Evolutionary conservation across 805 yeast species (phyloP).

Genomic region (Candida endomychidarum): DNA sequence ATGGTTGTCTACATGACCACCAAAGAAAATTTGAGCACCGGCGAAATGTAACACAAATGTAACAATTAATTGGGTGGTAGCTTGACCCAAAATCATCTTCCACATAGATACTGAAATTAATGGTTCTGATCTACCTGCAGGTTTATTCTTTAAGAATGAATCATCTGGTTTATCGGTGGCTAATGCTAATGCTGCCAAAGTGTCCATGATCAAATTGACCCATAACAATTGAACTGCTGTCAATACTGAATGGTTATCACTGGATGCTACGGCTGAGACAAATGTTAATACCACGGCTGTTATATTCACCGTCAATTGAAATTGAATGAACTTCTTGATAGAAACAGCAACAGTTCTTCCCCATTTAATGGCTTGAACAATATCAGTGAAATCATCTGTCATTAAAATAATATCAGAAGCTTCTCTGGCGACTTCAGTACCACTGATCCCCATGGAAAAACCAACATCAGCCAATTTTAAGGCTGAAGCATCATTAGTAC

Average conservation of each 20-base stretch:
- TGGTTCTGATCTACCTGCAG: conserved; percentile 77
- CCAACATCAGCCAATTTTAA: conserved; percentile 96
- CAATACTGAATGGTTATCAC: conserved; percentile 78
- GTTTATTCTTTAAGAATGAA: conserved; percentile 72
- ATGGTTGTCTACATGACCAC: conserved; percentile 31
- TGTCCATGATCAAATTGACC: conserved; percentile 98
- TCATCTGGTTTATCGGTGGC: conserved; percentile 97
- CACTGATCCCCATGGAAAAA: conserved; percentile 97
- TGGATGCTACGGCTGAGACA: conserved; percentile 85
- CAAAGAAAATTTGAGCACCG: conserved; percentile 58
- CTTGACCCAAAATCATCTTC: conserved; percentile 96
- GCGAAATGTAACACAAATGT: conserved; percentile 83
- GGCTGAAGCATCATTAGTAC: conserved; percentile 99
- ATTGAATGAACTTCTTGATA: conserved; percentile 92
- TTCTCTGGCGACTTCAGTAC: conserved; percentile 98
- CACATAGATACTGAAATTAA: conserved; percentile 91
- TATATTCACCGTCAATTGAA: conserved; percentile 92
- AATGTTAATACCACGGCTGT: conserved; percentile 96
- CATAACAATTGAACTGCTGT: conserved; percentile 97
- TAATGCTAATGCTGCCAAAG: conserved; percentile 93
- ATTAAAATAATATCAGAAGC: conserved; percentile 90
- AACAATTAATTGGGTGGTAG: conserved; percentile 70
- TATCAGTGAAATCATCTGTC: conserved; percentile 93
- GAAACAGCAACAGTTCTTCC: conserved; percentile 96
- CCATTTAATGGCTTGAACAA: conserved; percentile 97